Evolutionary conservation across 441 rosid genomes (phyloP).

Genomic region (Erysimum cheiri): DNA sequence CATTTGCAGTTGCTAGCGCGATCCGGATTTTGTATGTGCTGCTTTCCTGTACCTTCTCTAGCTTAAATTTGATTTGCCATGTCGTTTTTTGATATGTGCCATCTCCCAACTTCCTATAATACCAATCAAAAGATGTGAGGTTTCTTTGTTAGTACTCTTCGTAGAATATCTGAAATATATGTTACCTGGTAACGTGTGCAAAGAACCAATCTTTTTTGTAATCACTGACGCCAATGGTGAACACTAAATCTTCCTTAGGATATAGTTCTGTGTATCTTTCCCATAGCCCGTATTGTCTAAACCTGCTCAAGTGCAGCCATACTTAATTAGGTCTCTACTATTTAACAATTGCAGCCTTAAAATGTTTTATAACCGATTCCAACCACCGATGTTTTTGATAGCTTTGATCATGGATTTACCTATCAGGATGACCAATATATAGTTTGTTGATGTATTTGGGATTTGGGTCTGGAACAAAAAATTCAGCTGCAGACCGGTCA

Average conservation of each 20-base stretch:
- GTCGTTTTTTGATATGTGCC: constrained; percentile 59
- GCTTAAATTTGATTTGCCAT: constrained; percentile 76
- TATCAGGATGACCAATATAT: constrained; percentile 77
- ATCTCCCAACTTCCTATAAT: constrained; percentile 55
- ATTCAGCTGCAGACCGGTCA: constrained; percentile 83
- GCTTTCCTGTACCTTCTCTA: constrained; percentile 43
- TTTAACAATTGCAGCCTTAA: neutral
- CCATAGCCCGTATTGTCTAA: constrained; percentile 71
- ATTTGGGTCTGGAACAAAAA: constrained; percentile 79
- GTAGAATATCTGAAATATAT: neutral
- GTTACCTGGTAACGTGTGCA: constrained; percentile 45
- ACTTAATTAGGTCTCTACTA: neutral
- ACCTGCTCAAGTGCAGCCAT: constrained; percentile 47
- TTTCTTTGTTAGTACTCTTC: neutral
- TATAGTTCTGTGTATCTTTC: constrained; percentile 55
- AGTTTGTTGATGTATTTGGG: constrained; percentile 69
- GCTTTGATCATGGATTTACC: constrained; percentile 45
- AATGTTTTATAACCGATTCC: neutral
- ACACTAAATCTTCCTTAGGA: constrained; percentile 53
- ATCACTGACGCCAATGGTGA: constrained; percentile 56
- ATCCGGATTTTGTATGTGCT: constrained; percentile 62
- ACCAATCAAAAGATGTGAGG: neutral
- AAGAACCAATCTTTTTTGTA: constrained; percentile 56
- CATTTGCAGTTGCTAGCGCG: constrained; percentile 76
- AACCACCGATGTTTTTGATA: neutral